A percentile compares a stretch with the other conserved stretches of the same genome.
Evolutionary conservation across 2,329 filamentous ascomycete genomes (phyloP).

Genomic region (Diaporthe nobilis): DNA sequence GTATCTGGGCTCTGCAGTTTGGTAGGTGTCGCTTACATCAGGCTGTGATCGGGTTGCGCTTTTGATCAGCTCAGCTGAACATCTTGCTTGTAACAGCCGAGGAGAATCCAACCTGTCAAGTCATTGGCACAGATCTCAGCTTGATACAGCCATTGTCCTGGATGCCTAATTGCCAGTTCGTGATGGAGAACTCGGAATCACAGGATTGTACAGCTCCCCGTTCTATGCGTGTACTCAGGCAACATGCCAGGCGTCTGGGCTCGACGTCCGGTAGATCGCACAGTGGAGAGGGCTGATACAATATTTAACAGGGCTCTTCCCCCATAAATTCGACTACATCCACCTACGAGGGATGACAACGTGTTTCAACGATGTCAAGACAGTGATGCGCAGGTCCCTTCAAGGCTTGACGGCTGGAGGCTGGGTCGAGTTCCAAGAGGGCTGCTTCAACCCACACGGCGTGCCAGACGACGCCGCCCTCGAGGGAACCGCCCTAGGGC

Average conservation of each 20-base stretch:
- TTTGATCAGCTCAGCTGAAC: neutral
- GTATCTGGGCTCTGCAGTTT: conserved; percentile 25
- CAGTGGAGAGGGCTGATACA: neutral
- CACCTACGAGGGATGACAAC: conserved; percentile 14
- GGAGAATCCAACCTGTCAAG: conserved; percentile 24
- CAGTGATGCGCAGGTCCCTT: neutral
- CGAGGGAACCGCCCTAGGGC: neutral
- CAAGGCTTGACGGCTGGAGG: neutral
- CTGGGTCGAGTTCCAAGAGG: conserved; percentile 17
- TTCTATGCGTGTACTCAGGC: neutral
- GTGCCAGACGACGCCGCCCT: neutral
- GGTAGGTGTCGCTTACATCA: neutral
- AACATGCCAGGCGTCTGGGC: neutral
- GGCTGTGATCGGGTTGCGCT: neutral
- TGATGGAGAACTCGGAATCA: conserved; percentile 14
- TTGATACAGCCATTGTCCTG: conserved; percentile 25
- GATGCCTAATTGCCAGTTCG: conserved; percentile 22
- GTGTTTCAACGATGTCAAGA: conserved; percentile 20
- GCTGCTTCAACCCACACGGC: neutral
- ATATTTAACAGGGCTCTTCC: neutral
- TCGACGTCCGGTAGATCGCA: neutral
- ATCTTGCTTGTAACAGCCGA: neutral
- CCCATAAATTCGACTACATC: conserved; percentile 13
- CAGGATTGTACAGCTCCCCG: neutral
- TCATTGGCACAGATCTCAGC: conserved; percentile 27